Evolutionary conservation across 2,329 filamentous ascomycete genomes (phyloP).

Genomic region (Sarocladiaceae sp.): DNA sequence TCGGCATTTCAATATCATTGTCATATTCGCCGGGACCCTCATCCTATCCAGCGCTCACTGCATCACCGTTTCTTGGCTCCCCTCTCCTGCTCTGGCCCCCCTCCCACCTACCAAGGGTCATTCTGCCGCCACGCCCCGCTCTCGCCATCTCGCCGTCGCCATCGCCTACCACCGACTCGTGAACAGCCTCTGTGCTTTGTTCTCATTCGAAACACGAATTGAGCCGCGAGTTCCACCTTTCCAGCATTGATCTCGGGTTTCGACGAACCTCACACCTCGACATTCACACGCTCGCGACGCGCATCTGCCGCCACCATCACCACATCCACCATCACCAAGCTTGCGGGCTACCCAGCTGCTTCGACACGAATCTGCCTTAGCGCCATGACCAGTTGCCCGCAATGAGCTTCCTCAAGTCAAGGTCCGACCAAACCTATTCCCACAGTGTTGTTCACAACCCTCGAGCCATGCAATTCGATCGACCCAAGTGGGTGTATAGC

Average conservation of each 20-base stretch:
- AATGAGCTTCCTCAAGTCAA: slow-evolving; percentile 42
- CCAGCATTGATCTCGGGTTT: too few species aligned
- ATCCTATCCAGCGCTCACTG: neutral
- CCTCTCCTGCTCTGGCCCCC: neutral
- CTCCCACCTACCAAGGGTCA: slow-evolving; percentile 5
- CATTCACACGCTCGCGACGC: too few species aligned
- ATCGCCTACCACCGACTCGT: slow-evolving; percentile 2
- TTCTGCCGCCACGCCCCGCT: slow-evolving; percentile 10
- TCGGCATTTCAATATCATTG: neutral
- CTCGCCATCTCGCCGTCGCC: slow-evolving; percentile 6
- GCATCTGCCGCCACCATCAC: too few species aligned
- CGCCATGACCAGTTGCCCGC: slow-evolving; percentile 30
- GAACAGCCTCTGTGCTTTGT: neutral
- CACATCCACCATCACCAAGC: too few species aligned
- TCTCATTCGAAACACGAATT: slow-evolving; percentile 1
- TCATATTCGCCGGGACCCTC: too few species aligned
- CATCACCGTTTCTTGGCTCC: slow-evolving; percentile 4
- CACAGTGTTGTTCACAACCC: neutral
- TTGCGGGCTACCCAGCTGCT: too few species aligned
- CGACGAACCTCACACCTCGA: too few species aligned
- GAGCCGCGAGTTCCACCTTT: neutral
- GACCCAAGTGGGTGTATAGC: neutral
- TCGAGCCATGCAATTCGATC: neutral
- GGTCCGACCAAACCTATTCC: slow-evolving; percentile 19
- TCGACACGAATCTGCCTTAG: slow-evolving; percentile 10